Percentiles rank a stretch among this genome's conserved stretches.
These are phyloP conservation scores for Somion occarium DNA, from an alignment of 1,284 basidiomycete species.

Conservation along the genomic window DNA sequence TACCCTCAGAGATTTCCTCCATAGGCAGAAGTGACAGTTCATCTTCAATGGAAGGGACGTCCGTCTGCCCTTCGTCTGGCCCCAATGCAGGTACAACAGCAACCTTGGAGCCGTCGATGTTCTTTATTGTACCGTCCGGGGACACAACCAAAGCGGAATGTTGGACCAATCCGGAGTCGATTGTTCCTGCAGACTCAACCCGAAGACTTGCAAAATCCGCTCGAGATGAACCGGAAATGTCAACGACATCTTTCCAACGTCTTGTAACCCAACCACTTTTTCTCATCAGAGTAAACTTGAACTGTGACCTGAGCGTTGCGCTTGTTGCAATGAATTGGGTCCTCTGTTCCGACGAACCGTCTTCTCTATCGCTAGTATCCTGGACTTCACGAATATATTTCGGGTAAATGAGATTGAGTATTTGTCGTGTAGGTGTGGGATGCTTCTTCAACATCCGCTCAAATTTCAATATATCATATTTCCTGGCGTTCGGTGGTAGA, in stretches of 20 bases:
- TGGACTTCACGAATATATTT: not conserved
- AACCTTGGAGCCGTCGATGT: not conserved
- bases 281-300: constrained; percentile 46
- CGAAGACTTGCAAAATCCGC: constrained; percentile 3
- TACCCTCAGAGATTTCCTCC: too few relatives aligned
- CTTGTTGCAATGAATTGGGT: constrained; percentile 66
- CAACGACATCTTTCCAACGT: constrained; percentile 37
- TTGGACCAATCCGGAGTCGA: not conserved
- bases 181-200: not conserved
- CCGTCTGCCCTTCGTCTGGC: not conserved
- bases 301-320: constrained; percentile 57
- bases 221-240: constrained; percentile 32
- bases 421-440: constrained; percentile 48
- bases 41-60: too few relatives aligned
- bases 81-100: not conserved
- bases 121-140: not conserved
- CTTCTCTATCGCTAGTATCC: not conserved
- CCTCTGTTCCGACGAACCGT: not conserved
- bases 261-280: constrained; percentile 53
- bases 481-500: constrained; percentile 32
- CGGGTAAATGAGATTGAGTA: constrained; percentile 54
- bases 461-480: constrained; percentile 28
- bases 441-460: constrained; percentile 43
- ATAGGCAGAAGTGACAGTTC: too few relatives aligned
- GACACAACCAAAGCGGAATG: constrained; percentile 1